Evolutionary conservation across 768 basidiomycete genomes (phyloP), one percentile per base, ranked within the genome.

Genomic region (Naematelia aurantialba): DNA sequence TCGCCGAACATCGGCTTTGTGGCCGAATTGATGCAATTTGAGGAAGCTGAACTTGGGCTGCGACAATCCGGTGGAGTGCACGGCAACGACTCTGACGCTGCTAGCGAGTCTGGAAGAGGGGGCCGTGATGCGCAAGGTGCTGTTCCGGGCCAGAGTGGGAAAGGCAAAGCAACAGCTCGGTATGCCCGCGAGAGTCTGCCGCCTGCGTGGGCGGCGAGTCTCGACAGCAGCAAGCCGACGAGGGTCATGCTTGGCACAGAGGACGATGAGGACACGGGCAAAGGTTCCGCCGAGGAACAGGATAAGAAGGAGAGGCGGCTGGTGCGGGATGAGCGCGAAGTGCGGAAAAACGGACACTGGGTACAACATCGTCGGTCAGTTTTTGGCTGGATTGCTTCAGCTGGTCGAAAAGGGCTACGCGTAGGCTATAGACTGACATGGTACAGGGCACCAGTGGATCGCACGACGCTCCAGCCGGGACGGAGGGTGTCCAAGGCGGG

Each of bases 1-100:
- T 92, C 89, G 13, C 94, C 93, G 10, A 97, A 96, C 73, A 94
- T 98, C 62, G 94, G 94, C 5, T 98, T 98, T 77, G 91, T 97
- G 45, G 91, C 89, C 3, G 92, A 96, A 77, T 83, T 98, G 45
- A 96, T 96, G 93, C 87, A 85, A 48, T 96, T 93, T 70, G 93
- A 98, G 79, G 91, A 94, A 72, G 81, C 86, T 71, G 89, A 94
- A 78, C 80, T 93, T 51, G 85, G 92, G 60, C 81, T 88, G 54
- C 85, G 89, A 45, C 70, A 68, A 29, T 70, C 72, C 17, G 63
- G 67, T 14, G 70, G 72, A 8, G 68, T 72, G 1, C 60, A 63
- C 42, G 70, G 67, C 3, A 39, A 39, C 17, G 34, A 39, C 8
- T 39, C 34, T 12, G 52, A 52, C n/a, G 49, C n/a, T 17, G 49